Evolutionary conservation across 1,284 basidiomycete species (phyloP).

Genomic region (Malassezia arunalokei): DNA sequence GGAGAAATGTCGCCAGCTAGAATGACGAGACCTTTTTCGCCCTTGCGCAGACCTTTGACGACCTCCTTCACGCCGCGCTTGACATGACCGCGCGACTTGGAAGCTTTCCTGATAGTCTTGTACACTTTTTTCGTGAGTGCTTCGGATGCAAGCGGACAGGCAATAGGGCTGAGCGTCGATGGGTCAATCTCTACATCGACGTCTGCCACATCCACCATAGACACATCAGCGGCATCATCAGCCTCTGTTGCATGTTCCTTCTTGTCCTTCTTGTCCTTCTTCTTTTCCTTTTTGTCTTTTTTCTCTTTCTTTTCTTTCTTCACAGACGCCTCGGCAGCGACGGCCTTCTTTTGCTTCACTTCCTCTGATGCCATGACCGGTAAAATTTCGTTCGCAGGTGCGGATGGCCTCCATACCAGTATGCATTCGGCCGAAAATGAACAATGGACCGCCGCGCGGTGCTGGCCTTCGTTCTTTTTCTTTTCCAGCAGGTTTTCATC

Average conservation of each 20-base stretch:
- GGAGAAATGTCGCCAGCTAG: constrained; percentile 95
- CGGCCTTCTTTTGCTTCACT: constrained; percentile 9
- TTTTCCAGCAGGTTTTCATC: neutral
- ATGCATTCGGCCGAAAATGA: constrained; percentile 5
- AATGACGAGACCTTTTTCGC: constrained; percentile 57
- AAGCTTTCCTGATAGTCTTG: constrained; percentile 45
- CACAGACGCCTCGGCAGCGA: constrained; percentile 5
- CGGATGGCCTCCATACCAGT: neutral
- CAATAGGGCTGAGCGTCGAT: constrained; percentile 26
- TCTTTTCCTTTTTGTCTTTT: constrained; percentile 28
- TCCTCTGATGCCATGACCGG: constrained; percentile 20
- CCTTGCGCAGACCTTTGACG: constrained; percentile 42
- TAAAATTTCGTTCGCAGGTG: neutral
- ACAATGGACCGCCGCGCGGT: neutral
- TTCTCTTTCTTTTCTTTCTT: constrained; percentile 37
- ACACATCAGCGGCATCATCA: constrained; percentile 22
- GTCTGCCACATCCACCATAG: constrained; percentile 20
- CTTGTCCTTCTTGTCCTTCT: constrained; percentile 32
- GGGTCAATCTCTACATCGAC: constrained; percentile 19
- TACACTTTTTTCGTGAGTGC: constrained; percentile 43
- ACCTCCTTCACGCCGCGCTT: constrained; percentile 47
- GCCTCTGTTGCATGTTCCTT: constrained; percentile 14
- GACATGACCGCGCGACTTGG: constrained; percentile 43
- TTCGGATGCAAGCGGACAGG: constrained; percentile 34
- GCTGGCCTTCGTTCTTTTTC: neutral